Percentiles rank a stretch among this genome's conserved stretches.
Conservation (phyloP, 495 filamentous ascomycete genomes). For the Acidiella bohemica region DNA sequence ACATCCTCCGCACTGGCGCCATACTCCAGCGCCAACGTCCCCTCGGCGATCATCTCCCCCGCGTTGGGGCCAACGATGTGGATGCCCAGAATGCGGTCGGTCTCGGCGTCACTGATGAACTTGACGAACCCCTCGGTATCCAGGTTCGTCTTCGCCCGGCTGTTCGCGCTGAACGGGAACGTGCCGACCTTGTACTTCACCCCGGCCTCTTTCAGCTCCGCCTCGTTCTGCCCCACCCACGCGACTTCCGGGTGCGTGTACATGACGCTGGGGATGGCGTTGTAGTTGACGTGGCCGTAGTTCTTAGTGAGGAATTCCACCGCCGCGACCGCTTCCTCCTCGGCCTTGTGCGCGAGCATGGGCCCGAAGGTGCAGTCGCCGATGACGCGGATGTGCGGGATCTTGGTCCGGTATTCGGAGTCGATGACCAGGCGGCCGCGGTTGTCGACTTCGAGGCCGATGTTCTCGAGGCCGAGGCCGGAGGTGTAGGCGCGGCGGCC, state of each 20-base stretch:
- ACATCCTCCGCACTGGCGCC: conserved; percentile 92
- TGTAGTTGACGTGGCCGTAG: conserved; percentile 97
- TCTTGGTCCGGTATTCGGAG: conserved; percentile 81
- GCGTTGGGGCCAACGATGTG: conserved; percentile 95
- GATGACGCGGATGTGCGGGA: conserved; percentile 90
- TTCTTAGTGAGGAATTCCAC: conserved; percentile 96
- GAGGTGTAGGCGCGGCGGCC: conserved; percentile 89
- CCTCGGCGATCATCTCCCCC: conserved; percentile 99
- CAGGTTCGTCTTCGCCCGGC: conserved; percentile 94
- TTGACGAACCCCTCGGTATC: conserved; percentile 95
- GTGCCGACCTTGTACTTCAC: conserved; percentile 81
- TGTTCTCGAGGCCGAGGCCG: conserved; percentile 82
- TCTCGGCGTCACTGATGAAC: conserved; percentile 93
- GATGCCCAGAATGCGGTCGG: conserved; percentile 83
- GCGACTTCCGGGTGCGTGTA: conserved; percentile 98
- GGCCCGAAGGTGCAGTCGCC: conserved; percentile 96
- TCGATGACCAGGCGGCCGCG: conserved; percentile 90
- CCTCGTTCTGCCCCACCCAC: conserved; percentile 97
- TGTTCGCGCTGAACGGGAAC: conserved; percentile 97
- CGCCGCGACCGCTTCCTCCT: conserved; percentile 90
- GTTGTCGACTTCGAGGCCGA: conserved; percentile 88
- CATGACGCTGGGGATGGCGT: conserved; percentile 95
- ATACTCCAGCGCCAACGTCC: conserved; percentile 88
- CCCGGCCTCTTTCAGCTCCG: conserved; percentile 78
- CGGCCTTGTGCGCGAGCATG: conserved; percentile 98